These are phyloP conservation scores for Bimuria novae-zelandiae DNA, from an alignment of 2,329 filamentous ascomycete species.

Conservation along the genomic window DNA sequence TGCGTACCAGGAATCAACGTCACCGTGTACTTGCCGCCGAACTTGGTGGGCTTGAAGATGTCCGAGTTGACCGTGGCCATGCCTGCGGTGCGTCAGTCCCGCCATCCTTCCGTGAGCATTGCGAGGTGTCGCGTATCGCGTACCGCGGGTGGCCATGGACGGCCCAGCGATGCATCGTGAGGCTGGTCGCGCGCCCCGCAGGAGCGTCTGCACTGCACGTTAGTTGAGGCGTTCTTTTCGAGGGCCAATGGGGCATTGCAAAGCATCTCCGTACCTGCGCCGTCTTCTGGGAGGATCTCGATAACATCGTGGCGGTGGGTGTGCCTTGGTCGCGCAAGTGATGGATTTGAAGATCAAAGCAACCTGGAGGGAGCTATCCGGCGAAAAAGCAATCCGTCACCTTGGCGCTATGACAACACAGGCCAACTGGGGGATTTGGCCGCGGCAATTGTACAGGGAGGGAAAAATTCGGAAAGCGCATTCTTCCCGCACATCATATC, in stretches of 20 bases:
- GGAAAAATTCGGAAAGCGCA: constrained; percentile 20
- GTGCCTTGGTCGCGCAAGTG: constrained; percentile 33
- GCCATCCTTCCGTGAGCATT: background rate
- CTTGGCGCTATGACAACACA: constrained; percentile 35
- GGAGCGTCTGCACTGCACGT: constrained; percentile 54
- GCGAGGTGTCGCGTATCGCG: constrained; percentile 53
- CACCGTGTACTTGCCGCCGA: constrained; percentile 98
- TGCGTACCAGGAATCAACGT: constrained; percentile 87
- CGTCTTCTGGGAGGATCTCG: constrained; percentile 51
- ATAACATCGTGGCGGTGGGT: constrained; percentile 48
- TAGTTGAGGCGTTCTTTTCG: constrained; percentile 23
- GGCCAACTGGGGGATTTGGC: constrained; percentile 26
- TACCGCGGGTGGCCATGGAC: constrained; percentile 61
- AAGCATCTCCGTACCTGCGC: constrained; percentile 51
- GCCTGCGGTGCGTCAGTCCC: constrained; percentile 29
- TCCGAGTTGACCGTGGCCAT: constrained; percentile 78
- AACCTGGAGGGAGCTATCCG: constrained; percentile 43
- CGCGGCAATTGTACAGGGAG: constrained; percentile 22
- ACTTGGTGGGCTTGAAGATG: constrained; percentile 99
- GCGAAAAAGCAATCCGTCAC: constrained; percentile 39
- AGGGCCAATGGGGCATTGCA: constrained; percentile 30
- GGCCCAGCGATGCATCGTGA: constrained; percentile 54
- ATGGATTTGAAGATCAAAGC: constrained; percentile 41
- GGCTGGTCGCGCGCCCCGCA: constrained; percentile 58
- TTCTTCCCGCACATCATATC: too few species aligned